Evolutionary conservation across 1,139 yeast species (phyloP), one percentile per base, ranked within the genome.

Genomic region (Candida gigantensis): DNA sequence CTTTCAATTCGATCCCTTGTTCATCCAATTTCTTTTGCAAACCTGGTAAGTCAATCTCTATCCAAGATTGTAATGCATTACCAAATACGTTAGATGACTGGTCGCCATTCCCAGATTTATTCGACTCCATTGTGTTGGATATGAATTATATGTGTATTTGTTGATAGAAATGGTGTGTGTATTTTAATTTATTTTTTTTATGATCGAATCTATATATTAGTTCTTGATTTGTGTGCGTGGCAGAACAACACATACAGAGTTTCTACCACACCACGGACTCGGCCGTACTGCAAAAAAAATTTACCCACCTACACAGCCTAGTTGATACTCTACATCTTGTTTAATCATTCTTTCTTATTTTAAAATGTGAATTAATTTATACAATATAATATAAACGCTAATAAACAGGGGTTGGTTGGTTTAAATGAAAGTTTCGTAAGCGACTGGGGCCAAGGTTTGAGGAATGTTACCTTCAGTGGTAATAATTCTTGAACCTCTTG

Each of bases 361-460:
- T 14, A 18, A 39, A 35, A 33, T 34, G 48, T 45, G 46, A 45
- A 45, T 45, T 45, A 43, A 42, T 40, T 42, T 40, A 37, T 40
- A 43, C 37, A 30, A 30, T 34, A 37, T 30, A 34, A 43, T 36
- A 39, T 41, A 41, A 41, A 41, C 34, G 25, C 30, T 33, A 28
- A 32, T 38, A 43, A 37, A 32, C 32, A 30, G 32, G 32, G 32
- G 32, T 14, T 23, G 32, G 23, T 21, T 23, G 21, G 43, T 30
- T 44, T 88, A 92, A 77, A 92, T 92, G 85, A 83, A 89, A 68
- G 97, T 92, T 82, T 94, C 99, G 84, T 92, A 92, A 69, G 98
- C 84, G 77, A 88, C 92, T 74, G 98, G 97, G 68, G 97, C 94
- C 75, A 92, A 84, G 63, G 97, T 90, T 75, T 90, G 96, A 63